Percentiles rank a stretch among this genome's conserved stretches.
Evolutionary conservation across 805 yeast genomes (phyloP).

Genomic region (Pichia phayaonensis): DNA sequence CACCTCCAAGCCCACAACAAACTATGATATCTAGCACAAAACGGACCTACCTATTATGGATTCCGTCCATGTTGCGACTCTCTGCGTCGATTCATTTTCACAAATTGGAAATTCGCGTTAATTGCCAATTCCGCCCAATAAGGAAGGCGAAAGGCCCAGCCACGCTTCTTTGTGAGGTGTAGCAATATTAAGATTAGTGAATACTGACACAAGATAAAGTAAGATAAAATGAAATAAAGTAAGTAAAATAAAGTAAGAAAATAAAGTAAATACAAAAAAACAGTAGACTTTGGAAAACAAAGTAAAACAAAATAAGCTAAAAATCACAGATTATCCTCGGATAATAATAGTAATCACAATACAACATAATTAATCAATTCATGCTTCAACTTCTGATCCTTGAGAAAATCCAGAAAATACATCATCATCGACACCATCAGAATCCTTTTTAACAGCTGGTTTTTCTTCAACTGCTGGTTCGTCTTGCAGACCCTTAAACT

Average conservation of each 20-base stretch:
- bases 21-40: background rate
- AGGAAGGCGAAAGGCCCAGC: background rate
- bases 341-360: background rate
- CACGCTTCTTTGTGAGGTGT: background rate
- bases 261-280: no score
- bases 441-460: constrained; percentile 10
- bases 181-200: no score
- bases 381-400: constrained; percentile 27
- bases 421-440: constrained; percentile 11
- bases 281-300: no score
- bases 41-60: background rate
- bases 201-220: no score
- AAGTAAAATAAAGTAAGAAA: background rate
- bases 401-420: constrained; percentile 41
- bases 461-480: constrained; percentile 24
- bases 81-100: background rate
- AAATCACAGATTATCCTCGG: background rate
- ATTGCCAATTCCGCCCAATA: background rate
- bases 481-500: constrained; percentile 12
- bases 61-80: background rate
- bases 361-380: background rate
- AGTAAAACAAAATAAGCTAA: no score
- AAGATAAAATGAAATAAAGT: no score
- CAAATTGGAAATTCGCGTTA: background rate
- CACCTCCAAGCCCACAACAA: background rate